These are phyloP conservation scores for Penicillium bialowiezense DNA, from an alignment of 495 filamentous ascomycete genomes.

Conservation along the genomic window DNA sequence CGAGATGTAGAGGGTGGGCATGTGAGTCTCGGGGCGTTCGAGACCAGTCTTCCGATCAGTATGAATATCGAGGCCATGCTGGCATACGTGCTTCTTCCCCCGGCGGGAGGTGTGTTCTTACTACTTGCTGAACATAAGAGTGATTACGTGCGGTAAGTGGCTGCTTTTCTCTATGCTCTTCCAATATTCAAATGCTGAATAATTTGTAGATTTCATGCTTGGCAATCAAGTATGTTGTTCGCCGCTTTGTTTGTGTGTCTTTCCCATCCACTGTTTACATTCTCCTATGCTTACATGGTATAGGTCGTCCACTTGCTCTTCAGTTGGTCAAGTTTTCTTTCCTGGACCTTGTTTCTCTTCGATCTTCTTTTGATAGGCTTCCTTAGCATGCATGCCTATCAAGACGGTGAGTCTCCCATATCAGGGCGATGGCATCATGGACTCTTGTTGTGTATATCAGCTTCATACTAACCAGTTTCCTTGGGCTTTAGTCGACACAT, in stretches of 20 bases:
- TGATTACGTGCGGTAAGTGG: slow-evolving; percentile 88
- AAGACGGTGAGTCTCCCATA: slow-evolving; percentile 58
- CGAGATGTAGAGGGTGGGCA: slow-evolving; percentile 46
- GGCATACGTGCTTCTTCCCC: slow-evolving; percentile 85
- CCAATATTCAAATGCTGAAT: slow-evolving; percentile 2
- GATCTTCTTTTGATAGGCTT: slow-evolving; percentile 77
- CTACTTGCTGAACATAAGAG: slow-evolving; percentile 88
- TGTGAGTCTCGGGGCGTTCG: slow-evolving; percentile 73
- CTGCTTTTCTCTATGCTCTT: neutral
- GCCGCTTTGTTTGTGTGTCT: slow-evolving; percentile 70
- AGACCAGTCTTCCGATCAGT: slow-evolving; percentile 75
- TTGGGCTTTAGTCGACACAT: slow-evolving; percentile 62
- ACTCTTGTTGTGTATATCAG: neutral
- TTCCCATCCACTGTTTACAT: too few relatives aligned
- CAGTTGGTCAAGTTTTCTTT: slow-evolving; percentile 77
- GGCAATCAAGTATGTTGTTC: slow-evolving; percentile 90
- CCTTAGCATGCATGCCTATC: slow-evolving; percentile 75
- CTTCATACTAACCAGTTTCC: neutral
- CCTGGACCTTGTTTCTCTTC: slow-evolving; percentile 73
- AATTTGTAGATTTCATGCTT: slow-evolving; percentile 78
- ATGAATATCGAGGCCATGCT: slow-evolving; percentile 86
- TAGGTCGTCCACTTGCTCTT: slow-evolving; percentile 77
- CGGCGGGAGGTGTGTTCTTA: slow-evolving; percentile 80
- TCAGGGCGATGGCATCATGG: neutral
- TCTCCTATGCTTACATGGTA: neutral